These are phyloP conservation scores for Teratosphaeriaceae sp. DNA, from an alignment of 2,329 filamentous ascomycete species.

Conservation along the genomic window DNA sequence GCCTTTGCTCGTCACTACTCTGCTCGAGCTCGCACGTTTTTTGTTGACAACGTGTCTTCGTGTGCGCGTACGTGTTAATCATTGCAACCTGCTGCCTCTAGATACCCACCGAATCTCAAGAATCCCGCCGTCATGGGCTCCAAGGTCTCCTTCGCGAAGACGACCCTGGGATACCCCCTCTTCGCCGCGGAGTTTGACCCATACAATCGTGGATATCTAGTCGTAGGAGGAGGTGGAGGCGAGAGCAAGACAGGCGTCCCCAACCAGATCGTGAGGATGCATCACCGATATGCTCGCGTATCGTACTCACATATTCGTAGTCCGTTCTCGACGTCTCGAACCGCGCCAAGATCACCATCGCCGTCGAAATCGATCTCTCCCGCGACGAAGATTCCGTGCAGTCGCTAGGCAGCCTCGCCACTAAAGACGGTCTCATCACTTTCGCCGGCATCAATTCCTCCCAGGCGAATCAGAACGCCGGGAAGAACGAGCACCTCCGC, in stretches of 20 bases:
- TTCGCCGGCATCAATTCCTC: slow-evolving; percentile 81
- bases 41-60: too few species aligned
- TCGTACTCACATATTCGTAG: slow-evolving; percentile 34
- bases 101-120: too few species aligned
- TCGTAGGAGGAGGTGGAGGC: slow-evolving; percentile 85
- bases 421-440: slow-evolving; percentile 49
- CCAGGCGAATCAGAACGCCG: slow-evolving; percentile 61
- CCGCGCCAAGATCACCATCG: slow-evolving; percentile 54
- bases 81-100: too few species aligned
- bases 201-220: slow-evolving; percentile 63
- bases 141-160: slow-evolving; percentile 46
- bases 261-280: slow-evolving; percentile 71
- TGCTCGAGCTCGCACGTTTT: too few species aligned
- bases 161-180: slow-evolving; percentile 72
- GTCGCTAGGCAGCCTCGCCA: slow-evolving; percentile 64
- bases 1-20: too few species aligned
- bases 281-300: too few species aligned
- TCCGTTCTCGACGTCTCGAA: slow-evolving; percentile 67
- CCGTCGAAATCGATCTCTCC: slow-evolving; percentile 69
- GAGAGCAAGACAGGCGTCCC: slow-evolving; percentile 72
- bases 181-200: slow-evolving; percentile 87
- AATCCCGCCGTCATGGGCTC: too few species aligned
- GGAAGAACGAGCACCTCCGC: slow-evolving; percentile 78
- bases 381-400: slow-evolving; percentile 84
- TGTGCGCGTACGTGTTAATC: too few species aligned